Evolutionary conservation across 257 asterid genomes (phyloP), one percentile per base, ranked within the genome.

Genomic region (Jasminum sambac): DNA sequence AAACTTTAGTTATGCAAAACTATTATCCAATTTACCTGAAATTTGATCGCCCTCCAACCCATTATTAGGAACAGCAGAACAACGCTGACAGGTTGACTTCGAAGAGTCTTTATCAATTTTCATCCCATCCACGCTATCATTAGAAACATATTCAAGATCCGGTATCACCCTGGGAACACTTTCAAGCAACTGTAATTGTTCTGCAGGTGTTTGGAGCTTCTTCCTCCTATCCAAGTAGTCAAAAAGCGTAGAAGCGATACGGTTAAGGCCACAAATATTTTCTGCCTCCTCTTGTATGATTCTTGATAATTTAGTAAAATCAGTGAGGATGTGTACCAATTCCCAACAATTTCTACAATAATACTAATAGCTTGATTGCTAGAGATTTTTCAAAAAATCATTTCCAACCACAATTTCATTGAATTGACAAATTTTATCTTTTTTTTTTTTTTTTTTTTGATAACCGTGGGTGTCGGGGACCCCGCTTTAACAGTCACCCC

Each of bases 111-210:
- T 68, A 34, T 67, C 77, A n/a, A 37, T 74, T 78, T 66, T 67
- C 38, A 64, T 61, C 61, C 58, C 78, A 19, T 65, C 34, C 23
- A 34, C 40, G 41, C 21, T 42, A 42, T 75, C 84, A 62, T 73
- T 78, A 70, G 77, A 13, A 69, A 65, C 37, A 64, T 74, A 61
- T 69, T 78, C 78, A 44, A 74, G 72, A 73, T 77, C 95, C 1
- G 91, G 87, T 66, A 80, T 85, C 72, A 92, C 90, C 34, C 10
- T 59, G 2, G 95, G 96, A 52, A 76, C 68, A 73, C 69, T 73
- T 61, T 74, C 72, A 4, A 85, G 83, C 77, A 88, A 74, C 66
- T 73, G 73, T 67, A 64, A 34, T 65, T 52, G 78, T 79, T 88
- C 97, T 1, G 78, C 37, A 10, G 87, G 86, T 72, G 63, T 72